Percentiles rank a stretch among this genome's conserved stretches.
Evolutionary conservation across 805 yeast species (phyloP).

Genomic region (Suhomyces emberorum): DNA sequence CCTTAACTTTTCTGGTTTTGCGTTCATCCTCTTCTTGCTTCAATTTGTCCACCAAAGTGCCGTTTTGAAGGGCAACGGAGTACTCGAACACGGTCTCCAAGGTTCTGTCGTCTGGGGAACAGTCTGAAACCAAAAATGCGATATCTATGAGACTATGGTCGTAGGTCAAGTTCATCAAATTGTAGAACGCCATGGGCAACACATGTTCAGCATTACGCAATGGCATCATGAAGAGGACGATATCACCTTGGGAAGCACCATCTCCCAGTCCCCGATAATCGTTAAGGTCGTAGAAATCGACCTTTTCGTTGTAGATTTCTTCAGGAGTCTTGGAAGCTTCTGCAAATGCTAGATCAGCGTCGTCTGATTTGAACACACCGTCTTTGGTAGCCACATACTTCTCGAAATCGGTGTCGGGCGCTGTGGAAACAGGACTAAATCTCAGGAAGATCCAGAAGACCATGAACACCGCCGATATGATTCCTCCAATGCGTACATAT

Average conservation of each 20-base stretch:
- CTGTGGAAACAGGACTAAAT: background rate
- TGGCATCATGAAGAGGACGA: constrained; percentile 69
- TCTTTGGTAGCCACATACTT: constrained; percentile 30
- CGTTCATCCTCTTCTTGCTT: constrained; percentile 38
- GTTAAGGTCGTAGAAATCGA: constrained; percentile 60
- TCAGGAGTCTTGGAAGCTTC: constrained; percentile 17
- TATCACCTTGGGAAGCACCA: constrained; percentile 54
- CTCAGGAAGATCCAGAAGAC: constrained; percentile 10
- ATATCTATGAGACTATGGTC: constrained; percentile 77
- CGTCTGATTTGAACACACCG: constrained; percentile 18
- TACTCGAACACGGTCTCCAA: constrained; percentile 63
- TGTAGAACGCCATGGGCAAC: constrained; percentile 77
- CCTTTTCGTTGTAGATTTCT: constrained; percentile 42
- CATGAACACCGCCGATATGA: constrained; percentile 4
- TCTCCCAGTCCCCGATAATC: constrained; percentile 51
- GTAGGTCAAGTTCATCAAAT: constrained; percentile 81
- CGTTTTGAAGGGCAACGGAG: constrained; percentile 66
- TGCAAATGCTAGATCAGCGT: background rate
- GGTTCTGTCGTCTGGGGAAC: constrained; percentile 65
- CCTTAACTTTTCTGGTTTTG: constrained; percentile 38
- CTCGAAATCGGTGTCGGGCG: constrained; percentile 15
- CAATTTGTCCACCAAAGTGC: constrained; percentile 52
- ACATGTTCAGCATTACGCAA: constrained; percentile 75
- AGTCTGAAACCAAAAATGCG: constrained; percentile 78
- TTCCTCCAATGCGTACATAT: background rate